phyloP scores from a whole-genome alignment of 768 basidiomycete species.

The Naganishia vaughanmartiniae region DNA sequence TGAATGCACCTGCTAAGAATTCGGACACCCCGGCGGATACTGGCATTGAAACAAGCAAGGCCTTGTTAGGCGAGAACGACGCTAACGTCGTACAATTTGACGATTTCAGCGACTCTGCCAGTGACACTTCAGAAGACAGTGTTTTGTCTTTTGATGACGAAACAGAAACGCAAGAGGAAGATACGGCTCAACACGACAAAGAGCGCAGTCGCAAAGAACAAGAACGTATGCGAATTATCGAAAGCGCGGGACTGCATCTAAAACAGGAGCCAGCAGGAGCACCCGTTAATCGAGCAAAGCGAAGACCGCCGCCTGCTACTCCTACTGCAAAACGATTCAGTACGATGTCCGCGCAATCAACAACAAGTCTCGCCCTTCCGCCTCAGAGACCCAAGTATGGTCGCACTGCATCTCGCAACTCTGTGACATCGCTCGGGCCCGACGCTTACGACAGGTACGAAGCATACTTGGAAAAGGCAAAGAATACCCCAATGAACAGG shows the following conservation, averaged over 20 bases:
- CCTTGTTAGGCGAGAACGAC: not conserved
- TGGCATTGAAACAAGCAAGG: not conserved
- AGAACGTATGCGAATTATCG: constrained; percentile 77
- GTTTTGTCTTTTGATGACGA: constrained; percentile 55
- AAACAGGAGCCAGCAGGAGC: constrained; percentile 61
- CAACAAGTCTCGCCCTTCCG: constrained; percentile 35
- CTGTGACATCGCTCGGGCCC: constrained; percentile 58
- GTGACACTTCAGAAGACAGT: constrained; percentile 53
- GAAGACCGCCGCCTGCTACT: constrained; percentile 45
- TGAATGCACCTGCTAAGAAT: not conserved
- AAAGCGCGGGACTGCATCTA: constrained; percentile 81
- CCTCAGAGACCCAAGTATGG: constrained; percentile 7
- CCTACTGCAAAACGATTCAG: constrained; percentile 45
- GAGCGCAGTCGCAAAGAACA: constrained; percentile 63
- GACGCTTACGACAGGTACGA: constrained; percentile 91
- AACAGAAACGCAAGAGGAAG: constrained; percentile 5
- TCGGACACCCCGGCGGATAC: not conserved
- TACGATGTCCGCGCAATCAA: constrained; percentile 53
- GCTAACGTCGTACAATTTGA: constrained; percentile 45
- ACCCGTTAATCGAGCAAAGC: constrained; percentile 34
- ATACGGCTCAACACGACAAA: not conserved
- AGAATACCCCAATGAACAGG: constrained; percentile 7
- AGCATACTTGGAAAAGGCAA: constrained; percentile 62
- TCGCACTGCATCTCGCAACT: constrained; percentile 43
- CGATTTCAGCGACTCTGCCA: constrained; percentile 29